These are phyloP conservation scores for Viola pubescens DNA, from an alignment of 441 rosid genomes.

Conservation along the genomic window DNA sequence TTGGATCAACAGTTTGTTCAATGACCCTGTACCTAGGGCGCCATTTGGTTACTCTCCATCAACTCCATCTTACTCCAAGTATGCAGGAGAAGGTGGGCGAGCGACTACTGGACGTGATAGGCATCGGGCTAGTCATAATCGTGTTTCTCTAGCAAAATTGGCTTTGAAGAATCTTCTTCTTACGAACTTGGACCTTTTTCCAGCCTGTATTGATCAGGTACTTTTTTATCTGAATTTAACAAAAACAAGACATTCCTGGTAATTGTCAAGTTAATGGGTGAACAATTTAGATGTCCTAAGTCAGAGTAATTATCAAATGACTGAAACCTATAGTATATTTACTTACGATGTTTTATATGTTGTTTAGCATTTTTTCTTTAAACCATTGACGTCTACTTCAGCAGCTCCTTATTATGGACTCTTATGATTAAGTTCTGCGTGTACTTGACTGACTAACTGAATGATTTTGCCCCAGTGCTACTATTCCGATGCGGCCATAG, in stretches of 20 bases:
- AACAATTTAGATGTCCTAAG: not conserved
- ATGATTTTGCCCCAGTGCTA: constrained; percentile 61
- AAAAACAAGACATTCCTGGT: too few species aligned
- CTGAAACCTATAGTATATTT: not conserved
- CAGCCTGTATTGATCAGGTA: constrained; percentile 99
- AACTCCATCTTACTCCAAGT: constrained; percentile 91
- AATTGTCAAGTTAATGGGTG: not conserved
- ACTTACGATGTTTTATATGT: not conserved
- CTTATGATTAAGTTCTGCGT: too few species aligned
- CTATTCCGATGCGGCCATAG: constrained; percentile 91
- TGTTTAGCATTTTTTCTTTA: not conserved
- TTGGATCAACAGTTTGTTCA: constrained; percentile 97
- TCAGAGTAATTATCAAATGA: constrained; percentile 6
- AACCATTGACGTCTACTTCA: not conserved
- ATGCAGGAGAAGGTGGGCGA: constrained; percentile 83
- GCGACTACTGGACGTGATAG: constrained; percentile 85
- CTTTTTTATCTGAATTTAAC: constrained; percentile 5
- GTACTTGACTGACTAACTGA: constrained; percentile 15
- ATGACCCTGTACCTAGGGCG: constrained; percentile 91
- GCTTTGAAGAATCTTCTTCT: constrained; percentile 98
- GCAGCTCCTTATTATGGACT: too few species aligned
- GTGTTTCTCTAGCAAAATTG: constrained; percentile 86
- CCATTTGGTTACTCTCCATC: constrained; percentile 99
- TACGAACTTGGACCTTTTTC: constrained; percentile 94
- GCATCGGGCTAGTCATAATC: constrained; percentile 85